Evolutionary conservation across 2,329 filamentous ascomycete species (phyloP), one percentile per base, ranked within the genome.

Genomic region (Lasiodiplodia sp.): DNA sequence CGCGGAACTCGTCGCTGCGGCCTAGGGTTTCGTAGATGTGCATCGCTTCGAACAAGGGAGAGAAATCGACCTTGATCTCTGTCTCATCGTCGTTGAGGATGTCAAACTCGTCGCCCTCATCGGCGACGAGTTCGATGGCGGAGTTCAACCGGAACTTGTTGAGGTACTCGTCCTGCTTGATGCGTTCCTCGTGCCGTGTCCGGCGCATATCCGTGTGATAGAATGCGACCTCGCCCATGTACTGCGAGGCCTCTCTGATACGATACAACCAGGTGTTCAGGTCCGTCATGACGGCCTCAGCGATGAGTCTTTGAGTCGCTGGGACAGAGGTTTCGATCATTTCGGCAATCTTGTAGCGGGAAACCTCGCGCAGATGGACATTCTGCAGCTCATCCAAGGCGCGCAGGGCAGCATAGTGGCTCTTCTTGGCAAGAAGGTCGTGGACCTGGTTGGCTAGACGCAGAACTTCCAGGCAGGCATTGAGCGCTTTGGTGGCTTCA

Each of bases 301-400:
- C 95, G 68, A 99, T 97, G 63, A 93, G 90, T 75, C 93, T 94
- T 75, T 97, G 94, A 1, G 94, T 97, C 3, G 92, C 90, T 1
- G 96, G 96, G 38, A 98, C 95, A 0, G 95, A 98, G 73, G 93
- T 94, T 79, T 97, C 95, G 72, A 99, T 98, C 83, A 97, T 89
- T 76, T 96, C 93, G 38, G 96, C 96, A 72, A 99, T 91, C 76
- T 94, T 95, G 80, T 97, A 96, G 72, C 97, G 93, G 1, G 93
- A 96, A 10, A 97, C 93, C 73, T 96, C 96, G 76, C 94, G 94
- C 72, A 99, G 87, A 77, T 98, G 93, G 72, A 99, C 94, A 79
- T 97, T 97, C 77, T 98, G 95, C 51, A 99, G 85, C 78, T 99
- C 96, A 75, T 98, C 96, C 57, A 99, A 85, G 4, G 95, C 95